Percentiles rank a stretch among this genome's conserved stretches.
Evolutionary conservation across 192 early-diverging fungal genomes (phyloP).

Genomic region (Funneliformis mosseae): DNA sequence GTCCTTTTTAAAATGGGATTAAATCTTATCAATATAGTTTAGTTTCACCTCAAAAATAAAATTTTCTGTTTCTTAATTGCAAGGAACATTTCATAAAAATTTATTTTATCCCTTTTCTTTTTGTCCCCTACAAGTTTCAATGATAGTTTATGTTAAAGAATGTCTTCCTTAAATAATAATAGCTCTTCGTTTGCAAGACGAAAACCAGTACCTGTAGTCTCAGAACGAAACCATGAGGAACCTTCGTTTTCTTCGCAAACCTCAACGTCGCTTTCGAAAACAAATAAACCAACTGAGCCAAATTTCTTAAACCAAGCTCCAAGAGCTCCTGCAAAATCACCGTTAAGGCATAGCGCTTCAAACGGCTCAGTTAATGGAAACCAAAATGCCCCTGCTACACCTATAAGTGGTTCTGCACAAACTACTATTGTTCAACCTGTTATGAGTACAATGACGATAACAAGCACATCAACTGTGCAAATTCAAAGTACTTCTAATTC

Average conservation of each 20-base stretch:
- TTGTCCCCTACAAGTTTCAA: too few relatives aligned
- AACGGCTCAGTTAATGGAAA: not conserved
- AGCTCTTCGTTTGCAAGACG: not conserved
- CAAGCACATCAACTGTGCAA: not conserved
- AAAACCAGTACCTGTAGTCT: not conserved
- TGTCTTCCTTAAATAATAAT: not conserved
- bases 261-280: not conserved
- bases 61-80: too few relatives aligned
- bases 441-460: constrained; percentile 30
- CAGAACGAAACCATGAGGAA: not conserved
- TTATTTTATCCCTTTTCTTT: too few relatives aligned
- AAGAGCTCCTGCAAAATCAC: constrained; percentile 23
- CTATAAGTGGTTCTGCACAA: constrained; percentile 22
- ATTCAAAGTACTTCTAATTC: not conserved
- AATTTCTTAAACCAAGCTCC: constrained; percentile 12
- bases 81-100: too few relatives aligned
- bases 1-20: too few relatives aligned
- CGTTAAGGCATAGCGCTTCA: not conserved
- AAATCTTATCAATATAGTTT: too few relatives aligned
- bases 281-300: not conserved
- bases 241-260: not conserved
- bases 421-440: constrained; percentile 32
- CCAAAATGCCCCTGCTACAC: not conserved
- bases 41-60: too few relatives aligned
- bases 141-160: not conserved